Base-by-base conservation (phyloP, 768 basidiomycete genomes). In the Rhizopogon sp. region DNA sequence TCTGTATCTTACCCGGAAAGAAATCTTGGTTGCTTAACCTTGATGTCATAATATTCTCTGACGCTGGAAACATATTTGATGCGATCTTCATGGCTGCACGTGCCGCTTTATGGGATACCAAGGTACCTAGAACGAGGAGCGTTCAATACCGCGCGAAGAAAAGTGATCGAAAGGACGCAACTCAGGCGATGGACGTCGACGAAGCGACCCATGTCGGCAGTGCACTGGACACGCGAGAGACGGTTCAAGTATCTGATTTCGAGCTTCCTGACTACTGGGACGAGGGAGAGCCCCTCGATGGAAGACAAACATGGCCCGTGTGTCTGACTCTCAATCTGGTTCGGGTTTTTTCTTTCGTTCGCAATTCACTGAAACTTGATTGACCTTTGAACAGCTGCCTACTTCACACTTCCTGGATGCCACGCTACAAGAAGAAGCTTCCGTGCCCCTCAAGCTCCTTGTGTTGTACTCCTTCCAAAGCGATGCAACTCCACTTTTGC, bases 181-280 rank as follows among this genome's bases (percentile, higher is more conserved):
- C 57, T 8, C 50, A 40, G 2, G 53, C 22, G n/a, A 84, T 85
- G 82, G 82, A 88, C 59, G 70, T 82, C 3, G 83, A 88, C 56
- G 66, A 43, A 39, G 56, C 50, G 4, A 45, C 42, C 52, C 20
- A 54, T 52, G 62, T 67, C 16, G 64, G 73, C 39, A 84, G 84
- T 58, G 78, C 82, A 2, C 79, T 89, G 40, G 82, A 83, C 60
- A 87, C 83, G 14, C 74, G 82, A 39, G 59, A 57, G 35, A 68
- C 74, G 39, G 66, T 65, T 22, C 68, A 69, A 8, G 87, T 84
- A 10, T 81, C 82, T 8, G 93, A 95, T 67, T 94, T 94, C 60
- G 93, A 95, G 70, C 76, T 94, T 20, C 79, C 84, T 10, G 92
- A 95, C 66, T 89, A 85, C 58, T 92, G 90, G 89, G 91, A 91